Conservation (phyloP, 805 yeast genomes). For the Jamesozyma hellenica region DNA sequence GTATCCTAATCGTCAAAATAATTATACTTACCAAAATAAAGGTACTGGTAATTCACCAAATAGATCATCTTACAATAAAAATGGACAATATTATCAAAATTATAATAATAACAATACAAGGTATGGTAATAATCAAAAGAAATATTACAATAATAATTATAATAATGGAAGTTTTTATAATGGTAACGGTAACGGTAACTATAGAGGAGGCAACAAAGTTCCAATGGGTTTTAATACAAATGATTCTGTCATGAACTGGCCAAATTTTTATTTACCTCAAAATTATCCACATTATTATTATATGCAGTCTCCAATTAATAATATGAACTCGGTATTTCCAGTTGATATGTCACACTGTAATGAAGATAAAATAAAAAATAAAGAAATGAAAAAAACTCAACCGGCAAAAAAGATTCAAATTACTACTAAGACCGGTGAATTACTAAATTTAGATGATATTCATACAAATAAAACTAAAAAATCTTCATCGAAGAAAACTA, state of each 20-base stretch:
- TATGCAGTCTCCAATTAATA: constrained; percentile 17
- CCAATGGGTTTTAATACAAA: constrained; percentile 1
- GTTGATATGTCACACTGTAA: background rate
- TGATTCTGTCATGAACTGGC: constrained; percentile 16
- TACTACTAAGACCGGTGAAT: constrained; percentile 28
- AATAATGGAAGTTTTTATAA: constrained; percentile 1
- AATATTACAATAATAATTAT: background rate
- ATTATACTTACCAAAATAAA: background rate
- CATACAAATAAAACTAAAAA: constrained; percentile 8
- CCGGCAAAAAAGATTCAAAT: constrained; percentile 21
- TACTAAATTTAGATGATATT: constrained; percentile 20
- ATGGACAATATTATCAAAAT: background rate
- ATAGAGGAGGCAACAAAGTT: background rate
- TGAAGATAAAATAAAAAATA: background rate
- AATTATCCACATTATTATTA: constrained; percentile 12
- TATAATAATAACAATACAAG: background rate
- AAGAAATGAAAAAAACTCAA: background rate
- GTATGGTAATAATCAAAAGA: background rate
- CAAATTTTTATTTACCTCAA: constrained; percentile 17
- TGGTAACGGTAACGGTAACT: constrained; percentile 2
- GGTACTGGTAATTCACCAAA: background rate
- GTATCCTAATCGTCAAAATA: background rate
- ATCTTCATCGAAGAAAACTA: background rate
- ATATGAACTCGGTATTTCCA: constrained; percentile 3
- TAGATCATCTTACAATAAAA: background rate